Conservation (phyloP, 208 protist species). For the Trypanosoma congolense region DNA sequence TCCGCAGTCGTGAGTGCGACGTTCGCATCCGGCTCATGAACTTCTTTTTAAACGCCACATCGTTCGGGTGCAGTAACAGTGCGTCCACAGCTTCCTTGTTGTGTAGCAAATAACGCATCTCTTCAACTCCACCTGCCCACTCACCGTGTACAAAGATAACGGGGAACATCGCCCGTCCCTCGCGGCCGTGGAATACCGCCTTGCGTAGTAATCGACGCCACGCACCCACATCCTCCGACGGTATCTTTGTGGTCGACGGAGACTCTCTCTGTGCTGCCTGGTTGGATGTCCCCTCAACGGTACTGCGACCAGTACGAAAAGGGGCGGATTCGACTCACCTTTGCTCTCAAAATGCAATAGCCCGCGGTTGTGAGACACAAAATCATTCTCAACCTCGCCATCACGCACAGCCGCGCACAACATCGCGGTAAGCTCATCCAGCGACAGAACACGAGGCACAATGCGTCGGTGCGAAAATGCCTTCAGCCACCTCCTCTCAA, state of each 20-base stretch:
- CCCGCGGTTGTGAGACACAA: background rate
- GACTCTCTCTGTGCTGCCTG: background rate
- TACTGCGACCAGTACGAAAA: background rate
- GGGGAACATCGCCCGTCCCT: slow-evolving; percentile 21
- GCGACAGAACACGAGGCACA: slow-evolving; percentile 43
- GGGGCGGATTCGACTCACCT: background rate
- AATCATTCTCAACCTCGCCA: slow-evolving; percentile 11
- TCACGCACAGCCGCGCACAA: slow-evolving; percentile 19
- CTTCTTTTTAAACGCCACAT: slow-evolving; percentile 62
- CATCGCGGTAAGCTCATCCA: slow-evolving; percentile 31
- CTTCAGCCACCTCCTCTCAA: slow-evolving; percentile 56
- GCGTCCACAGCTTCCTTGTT: slow-evolving; percentile 71
- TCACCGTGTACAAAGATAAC: slow-evolving; percentile 68
- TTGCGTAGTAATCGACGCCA: slow-evolving; percentile 11
- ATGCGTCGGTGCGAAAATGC: slow-evolving; percentile 56
- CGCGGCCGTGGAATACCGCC: slow-evolving; percentile 11
- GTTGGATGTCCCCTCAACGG: background rate
- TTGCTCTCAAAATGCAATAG: background rate
- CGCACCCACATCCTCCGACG: background rate
- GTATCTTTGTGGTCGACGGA: background rate
- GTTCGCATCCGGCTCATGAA: slow-evolving; percentile 62
- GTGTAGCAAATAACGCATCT: slow-evolving; percentile 67
- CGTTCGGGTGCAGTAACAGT: slow-evolving; percentile 74
- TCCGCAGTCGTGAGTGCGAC: slow-evolving; percentile 47
- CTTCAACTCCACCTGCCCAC: slow-evolving; percentile 45